phyloP scores from a whole-genome alignment of 179 eudicot species.

The Pouteria campechiana region DNA sequence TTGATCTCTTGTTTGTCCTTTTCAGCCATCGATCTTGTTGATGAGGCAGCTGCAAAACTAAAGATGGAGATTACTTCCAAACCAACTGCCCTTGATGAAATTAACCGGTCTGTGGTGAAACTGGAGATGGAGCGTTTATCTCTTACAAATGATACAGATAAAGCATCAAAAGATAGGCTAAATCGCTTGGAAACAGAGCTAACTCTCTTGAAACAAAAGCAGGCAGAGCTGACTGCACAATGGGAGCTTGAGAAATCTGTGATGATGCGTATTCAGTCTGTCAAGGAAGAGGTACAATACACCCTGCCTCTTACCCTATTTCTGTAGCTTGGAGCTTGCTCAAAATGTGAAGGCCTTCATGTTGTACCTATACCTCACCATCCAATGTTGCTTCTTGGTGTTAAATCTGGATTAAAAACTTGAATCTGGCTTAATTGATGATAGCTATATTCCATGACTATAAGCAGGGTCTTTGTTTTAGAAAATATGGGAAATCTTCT shows the following conservation, averaged over 20 bases:
- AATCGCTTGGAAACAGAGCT: constrained; percentile 78
- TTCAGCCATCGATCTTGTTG: constrained; percentile 97
- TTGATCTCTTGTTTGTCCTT: too few species aligned
- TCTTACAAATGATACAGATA: constrained; percentile 81
- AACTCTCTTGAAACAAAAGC: constrained; percentile 61
- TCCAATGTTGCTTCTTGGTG: too few species aligned
- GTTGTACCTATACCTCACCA: too few species aligned
- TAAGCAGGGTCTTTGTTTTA: too few species aligned
- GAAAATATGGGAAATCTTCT: too few species aligned
- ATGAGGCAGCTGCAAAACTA: constrained; percentile 96
- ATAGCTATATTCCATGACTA: too few species aligned
- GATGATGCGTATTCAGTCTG: constrained; percentile 82
- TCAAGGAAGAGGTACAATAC: constrained; percentile 99
- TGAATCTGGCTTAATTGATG: too few species aligned
- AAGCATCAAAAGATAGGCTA: constrained; percentile 87
- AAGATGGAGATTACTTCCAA: constrained; percentile 98
- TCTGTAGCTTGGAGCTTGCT: too few species aligned
- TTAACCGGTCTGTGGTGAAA: constrained; percentile 79
- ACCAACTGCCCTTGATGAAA: constrained; percentile 97
- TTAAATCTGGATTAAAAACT: too few species aligned
- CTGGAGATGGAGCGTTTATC: constrained; percentile 95
- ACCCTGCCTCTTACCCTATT: too few species aligned
- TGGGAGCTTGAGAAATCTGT: constrained; percentile 93
- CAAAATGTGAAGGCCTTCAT: too few species aligned
- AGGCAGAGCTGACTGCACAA: constrained; percentile 67